phyloP scores from a whole-genome alignment of 768 basidiomycete genomes.

The Galerina marginata region DNA sequence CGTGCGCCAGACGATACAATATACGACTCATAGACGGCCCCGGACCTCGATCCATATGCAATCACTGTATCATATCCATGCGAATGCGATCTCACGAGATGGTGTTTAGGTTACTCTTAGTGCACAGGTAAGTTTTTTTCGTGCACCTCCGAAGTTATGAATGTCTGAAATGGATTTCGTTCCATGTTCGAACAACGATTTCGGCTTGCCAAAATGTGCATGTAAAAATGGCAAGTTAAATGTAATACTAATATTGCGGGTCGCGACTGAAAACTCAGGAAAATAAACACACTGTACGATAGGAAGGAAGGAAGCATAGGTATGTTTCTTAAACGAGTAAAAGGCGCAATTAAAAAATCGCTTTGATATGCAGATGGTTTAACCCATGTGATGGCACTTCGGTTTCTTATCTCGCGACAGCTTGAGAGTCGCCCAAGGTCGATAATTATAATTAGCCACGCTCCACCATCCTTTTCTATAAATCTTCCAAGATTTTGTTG shows the following conservation, averaged over 20 bases:
- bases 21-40: not conserved
- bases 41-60: not conserved
- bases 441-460: conserved; percentile 17
- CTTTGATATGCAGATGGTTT: not conserved
- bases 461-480: conserved; percentile 3
- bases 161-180: too few relatives aligned
- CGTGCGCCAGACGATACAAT: too few relatives aligned
- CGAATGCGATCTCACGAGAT: too few relatives aligned
- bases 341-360: conserved; percentile 1
- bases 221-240: too few relatives aligned
- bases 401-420: conserved; percentile 18
- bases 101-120: too few relatives aligned
- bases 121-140: too few relatives aligned
- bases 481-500: not conserved
- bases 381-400: conserved; percentile 18
- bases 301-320: not conserved
- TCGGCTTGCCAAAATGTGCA: too few relatives aligned
- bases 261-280: too few relatives aligned
- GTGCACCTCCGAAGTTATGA: too few relatives aligned
- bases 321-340: not conserved
- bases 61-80: not conserved
- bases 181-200: too few relatives aligned
- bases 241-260: too few relatives aligned
- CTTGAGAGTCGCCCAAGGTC: conserved; percentile 12
- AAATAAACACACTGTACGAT: too few relatives aligned